Conservation (phyloP, 116 monocot species). For the Iris pallida region DNA sequence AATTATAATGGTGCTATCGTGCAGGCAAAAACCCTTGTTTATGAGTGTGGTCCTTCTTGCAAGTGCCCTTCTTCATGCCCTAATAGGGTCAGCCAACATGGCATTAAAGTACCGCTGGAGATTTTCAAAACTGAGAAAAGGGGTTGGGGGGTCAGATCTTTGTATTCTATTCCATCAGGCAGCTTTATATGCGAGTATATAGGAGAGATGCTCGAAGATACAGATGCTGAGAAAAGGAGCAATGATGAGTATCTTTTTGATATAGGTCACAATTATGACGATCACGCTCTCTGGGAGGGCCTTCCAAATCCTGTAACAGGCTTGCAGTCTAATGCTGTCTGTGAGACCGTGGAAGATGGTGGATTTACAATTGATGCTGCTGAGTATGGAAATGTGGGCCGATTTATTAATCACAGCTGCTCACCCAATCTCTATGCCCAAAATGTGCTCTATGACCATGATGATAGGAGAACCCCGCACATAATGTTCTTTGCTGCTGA, state of each 20-base stretch:
- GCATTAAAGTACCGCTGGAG: slow-evolving; percentile 46
- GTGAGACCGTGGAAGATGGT: slow-evolving; percentile 19
- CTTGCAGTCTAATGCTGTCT: slow-evolving; percentile 11
- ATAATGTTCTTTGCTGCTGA: slow-evolving; percentile 78
- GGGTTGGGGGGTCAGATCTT: slow-evolving; percentile 71
- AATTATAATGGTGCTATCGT: slow-evolving; percentile 58
- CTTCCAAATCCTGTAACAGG: slow-evolving; percentile 37
- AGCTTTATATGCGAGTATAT: slow-evolving; percentile 63
- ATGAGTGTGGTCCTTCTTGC: slow-evolving; percentile 62
- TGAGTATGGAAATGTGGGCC: slow-evolving; percentile 55
- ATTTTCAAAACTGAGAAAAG: slow-evolving; percentile 48
- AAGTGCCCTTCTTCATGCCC: slow-evolving; percentile 55
- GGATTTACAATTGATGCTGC: slow-evolving; percentile 80
- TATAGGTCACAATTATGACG: slow-evolving; percentile 71
- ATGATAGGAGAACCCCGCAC: slow-evolving; percentile 67
- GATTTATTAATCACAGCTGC: slow-evolving; percentile 85
- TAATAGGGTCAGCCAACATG: slow-evolving; percentile 59
- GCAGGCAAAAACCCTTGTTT: slow-evolving; percentile 51
- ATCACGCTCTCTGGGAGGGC: slow-evolving; percentile 45
- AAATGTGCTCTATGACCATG: slow-evolving; percentile 78
- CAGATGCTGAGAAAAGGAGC: slow-evolving; percentile 41
- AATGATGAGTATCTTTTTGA: slow-evolving; percentile 68
- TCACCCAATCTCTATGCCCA: slow-evolving; percentile 82
- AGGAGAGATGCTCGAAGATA: slow-evolving; percentile 47
- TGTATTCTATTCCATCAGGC: slow-evolving; percentile 61